These are phyloP conservation scores for Ceratobasidium theobromae DNA, from an alignment of 1,284 basidiomycete species.

Conservation along the genomic window DNA sequence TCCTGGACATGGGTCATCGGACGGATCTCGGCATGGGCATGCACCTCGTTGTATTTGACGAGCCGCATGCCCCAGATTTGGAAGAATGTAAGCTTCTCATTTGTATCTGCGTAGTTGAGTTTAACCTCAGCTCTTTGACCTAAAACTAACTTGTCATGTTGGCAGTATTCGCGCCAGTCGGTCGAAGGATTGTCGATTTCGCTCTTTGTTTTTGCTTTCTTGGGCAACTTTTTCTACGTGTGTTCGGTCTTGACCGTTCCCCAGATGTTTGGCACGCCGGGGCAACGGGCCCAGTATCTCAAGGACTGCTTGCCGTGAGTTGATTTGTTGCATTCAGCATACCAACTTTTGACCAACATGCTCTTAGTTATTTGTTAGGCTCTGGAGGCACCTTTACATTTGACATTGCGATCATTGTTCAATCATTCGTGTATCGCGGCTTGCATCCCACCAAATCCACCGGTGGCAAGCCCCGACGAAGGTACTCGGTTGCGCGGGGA, in stretches of 20 bases:
- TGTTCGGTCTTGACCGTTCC: slow-evolving; percentile 75
- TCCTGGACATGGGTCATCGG: slow-evolving; percentile 61
- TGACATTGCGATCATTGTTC: slow-evolving; percentile 80
- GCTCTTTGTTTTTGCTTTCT: slow-evolving; percentile 87
- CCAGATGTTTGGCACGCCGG: slow-evolving; percentile 52
- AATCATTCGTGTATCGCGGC: slow-evolving; percentile 55
- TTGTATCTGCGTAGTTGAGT: not conserved
- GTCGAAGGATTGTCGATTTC: slow-evolving; percentile 83
- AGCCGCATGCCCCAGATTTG: slow-evolving; percentile 93
- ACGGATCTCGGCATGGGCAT: slow-evolving; percentile 88
- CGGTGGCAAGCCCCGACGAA: slow-evolving; percentile 5
- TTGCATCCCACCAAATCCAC: slow-evolving; percentile 1
- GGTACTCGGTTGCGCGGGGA: not conserved
- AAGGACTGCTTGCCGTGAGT: slow-evolving; percentile 75
- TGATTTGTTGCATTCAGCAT: not conserved
- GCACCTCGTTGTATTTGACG: slow-evolving; percentile 87
- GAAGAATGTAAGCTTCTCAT: slow-evolving; percentile 78
- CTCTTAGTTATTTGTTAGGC: slow-evolving; percentile 73
- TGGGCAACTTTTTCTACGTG: slow-evolving; percentile 90
- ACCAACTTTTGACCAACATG: slow-evolving; percentile 7
- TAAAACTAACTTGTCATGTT: not conserved
- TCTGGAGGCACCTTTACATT: slow-evolving; percentile 88
- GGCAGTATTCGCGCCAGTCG: slow-evolving; percentile 83
- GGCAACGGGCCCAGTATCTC: slow-evolving; percentile 54
- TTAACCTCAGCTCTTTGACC: not conserved